Evolutionary conservation across 148 eudicot species (phyloP).

Genomic region (Fagopyrum tataricum): DNA sequence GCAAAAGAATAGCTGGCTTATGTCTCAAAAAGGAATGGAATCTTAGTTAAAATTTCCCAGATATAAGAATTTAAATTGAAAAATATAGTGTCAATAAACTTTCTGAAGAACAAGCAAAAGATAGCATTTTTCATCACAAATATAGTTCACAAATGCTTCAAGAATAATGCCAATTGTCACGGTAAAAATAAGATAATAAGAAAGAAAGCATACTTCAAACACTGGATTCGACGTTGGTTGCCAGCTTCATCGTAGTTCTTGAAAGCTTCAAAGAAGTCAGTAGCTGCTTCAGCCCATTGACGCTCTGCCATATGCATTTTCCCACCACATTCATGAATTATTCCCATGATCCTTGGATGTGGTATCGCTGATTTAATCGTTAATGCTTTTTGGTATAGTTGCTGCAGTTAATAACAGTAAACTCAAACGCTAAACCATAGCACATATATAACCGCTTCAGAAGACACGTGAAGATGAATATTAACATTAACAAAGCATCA

Average conservation of each 20-base stretch:
- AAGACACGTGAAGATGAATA: not conserved
- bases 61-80: too few relatives aligned
- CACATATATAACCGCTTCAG: not conserved
- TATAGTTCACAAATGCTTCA: not conserved
- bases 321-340: conserved; percentile 17
- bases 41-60: too few relatives aligned
- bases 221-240: conserved; percentile 63
- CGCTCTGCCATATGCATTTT: conserved; percentile 98
- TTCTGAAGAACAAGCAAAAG: not conserved
- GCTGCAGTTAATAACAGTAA: conserved; percentile 32
- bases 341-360: conserved; percentile 98
- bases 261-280: conserved; percentile 12
- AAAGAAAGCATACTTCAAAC: conserved; percentile 62
- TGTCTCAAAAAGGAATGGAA: too few relatives aligned
- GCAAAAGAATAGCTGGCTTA: too few relatives aligned
- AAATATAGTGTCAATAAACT: not conserved
- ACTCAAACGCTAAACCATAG: not conserved
- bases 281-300: conserved; percentile 94
- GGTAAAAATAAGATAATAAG: not conserved
- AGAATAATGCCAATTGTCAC: not conserved
- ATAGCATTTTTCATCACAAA: not conserved
- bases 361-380: conserved; percentile 96
- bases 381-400: conserved; percentile 90
- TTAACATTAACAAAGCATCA: not conserved
- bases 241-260: conserved; percentile 24